Evolutionary conservation across 2,329 filamentous ascomycete species (phyloP).

Genomic region (Esteya vermicola): DNA sequence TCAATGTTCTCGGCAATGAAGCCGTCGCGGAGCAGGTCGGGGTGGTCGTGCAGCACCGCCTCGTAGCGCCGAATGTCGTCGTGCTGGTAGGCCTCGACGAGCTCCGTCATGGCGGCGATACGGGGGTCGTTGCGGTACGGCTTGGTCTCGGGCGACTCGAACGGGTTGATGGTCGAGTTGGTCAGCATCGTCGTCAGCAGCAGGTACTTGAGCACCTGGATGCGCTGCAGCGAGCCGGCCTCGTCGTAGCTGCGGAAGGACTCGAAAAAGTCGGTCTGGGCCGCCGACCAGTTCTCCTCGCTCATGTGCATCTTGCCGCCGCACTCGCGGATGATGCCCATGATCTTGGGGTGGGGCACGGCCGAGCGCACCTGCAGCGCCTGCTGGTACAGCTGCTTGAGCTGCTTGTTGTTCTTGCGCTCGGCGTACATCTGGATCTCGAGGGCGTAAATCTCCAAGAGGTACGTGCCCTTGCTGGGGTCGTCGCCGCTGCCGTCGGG

Average conservation of each 20-base stretch:
- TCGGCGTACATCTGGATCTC: conserved; percentile 99
- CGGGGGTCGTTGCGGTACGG: conserved; percentile 92
- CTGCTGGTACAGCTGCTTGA: conserved; percentile 84
- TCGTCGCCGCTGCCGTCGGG: conserved; percentile 84
- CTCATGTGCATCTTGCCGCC: conserved; percentile 99
- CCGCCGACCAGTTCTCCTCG: conserved; percentile 97
- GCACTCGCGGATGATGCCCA: conserved; percentile 97
- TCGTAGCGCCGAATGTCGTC: conserved; percentile 92
- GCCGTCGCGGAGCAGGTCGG: conserved; percentile 75
- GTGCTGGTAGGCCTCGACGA: conserved; percentile 91
- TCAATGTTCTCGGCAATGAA: conserved; percentile 99
- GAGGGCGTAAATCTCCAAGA: conserved; percentile 86
- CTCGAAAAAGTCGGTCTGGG: conserved; percentile 95
- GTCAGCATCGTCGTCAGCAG: conserved; percentile 96
- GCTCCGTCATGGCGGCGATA: conserved; percentile 91
- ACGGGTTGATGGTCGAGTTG: conserved; percentile 96
- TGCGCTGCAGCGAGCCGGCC: conserved; percentile 86
- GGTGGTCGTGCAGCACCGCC: conserved; percentile 71
- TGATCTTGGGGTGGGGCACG: conserved; percentile 95
- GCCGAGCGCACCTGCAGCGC: conserved; percentile 90
- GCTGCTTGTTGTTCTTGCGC: conserved; percentile 91
- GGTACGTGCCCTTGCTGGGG: conserved; percentile 90
- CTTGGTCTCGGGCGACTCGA: conserved; percentile 97
- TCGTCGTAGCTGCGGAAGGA: conserved; percentile 99
- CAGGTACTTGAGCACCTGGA: conserved; percentile 94